Evolutionary conservation across 164 flowering plant genomes (phyloP).

Genomic region (Chimonanthus salicifolius): DNA sequence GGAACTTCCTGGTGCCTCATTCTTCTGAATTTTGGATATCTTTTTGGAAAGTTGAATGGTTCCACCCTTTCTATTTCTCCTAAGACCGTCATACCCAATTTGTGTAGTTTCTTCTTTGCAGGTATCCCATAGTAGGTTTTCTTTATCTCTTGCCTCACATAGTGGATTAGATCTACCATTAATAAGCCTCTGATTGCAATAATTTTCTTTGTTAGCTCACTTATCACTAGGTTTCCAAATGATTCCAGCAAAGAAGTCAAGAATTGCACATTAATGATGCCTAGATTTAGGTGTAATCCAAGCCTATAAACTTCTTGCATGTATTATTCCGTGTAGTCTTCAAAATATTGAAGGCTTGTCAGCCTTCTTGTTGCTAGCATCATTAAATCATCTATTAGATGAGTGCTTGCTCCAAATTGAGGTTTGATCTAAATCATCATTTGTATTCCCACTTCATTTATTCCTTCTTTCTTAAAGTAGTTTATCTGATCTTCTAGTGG

Average conservation of each 20-base stretch:
- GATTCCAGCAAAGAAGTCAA: background rate
- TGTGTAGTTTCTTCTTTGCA: background rate
- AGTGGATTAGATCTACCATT: too few species aligned
- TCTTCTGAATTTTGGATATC: too few species aligned
- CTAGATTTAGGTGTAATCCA: background rate
- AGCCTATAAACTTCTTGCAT: background rate
- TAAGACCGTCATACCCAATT: too few species aligned
- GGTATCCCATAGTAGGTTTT: background rate
- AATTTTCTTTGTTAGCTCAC: background rate
- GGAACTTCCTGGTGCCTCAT: background rate
- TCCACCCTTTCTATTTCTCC: background rate
- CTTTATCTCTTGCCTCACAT: background rate
- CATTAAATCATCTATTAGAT: background rate
- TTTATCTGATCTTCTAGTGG: background rate
- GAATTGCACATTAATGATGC: background rate
- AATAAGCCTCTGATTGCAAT: background rate
- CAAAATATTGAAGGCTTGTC: background rate
- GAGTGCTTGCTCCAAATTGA: background rate
- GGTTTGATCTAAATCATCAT: background rate
- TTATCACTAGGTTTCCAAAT: background rate
- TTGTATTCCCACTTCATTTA: background rate
- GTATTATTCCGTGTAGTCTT: background rate
- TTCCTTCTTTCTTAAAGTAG: background rate
- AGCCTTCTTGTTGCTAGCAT: background rate
- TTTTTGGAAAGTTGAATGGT: background rate